Conservation (phyloP, 1,139 yeast species). For the Komagataea norvegica region DNA sequence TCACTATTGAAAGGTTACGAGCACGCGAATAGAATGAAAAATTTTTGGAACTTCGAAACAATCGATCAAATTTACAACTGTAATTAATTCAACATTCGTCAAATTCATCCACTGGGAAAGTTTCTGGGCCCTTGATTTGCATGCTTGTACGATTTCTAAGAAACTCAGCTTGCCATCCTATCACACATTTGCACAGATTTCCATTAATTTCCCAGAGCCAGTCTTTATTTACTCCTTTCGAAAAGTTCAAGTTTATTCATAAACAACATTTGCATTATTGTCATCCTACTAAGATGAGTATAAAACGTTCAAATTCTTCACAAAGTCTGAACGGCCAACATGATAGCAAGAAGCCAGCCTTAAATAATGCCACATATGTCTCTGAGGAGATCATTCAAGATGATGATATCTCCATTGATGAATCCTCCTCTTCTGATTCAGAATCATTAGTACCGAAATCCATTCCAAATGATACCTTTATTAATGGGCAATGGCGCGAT, state of each 20-base stretch:
- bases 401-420: constrained; percentile 9
- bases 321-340: constrained; percentile 5
- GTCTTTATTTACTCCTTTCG: background rate
- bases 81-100: too few relatives aligned
- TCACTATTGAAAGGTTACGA: too few relatives aligned
- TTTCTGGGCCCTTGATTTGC: too few relatives aligned
- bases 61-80: too few relatives aligned
- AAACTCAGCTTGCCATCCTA: background rate
- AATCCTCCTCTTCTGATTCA: background rate
- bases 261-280: background rate
- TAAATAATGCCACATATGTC: background rate
- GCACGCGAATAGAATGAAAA: too few relatives aligned
- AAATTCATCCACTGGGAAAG: too few relatives aligned
- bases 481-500: constrained; percentile 56
- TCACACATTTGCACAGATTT: background rate
- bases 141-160: constrained; percentile 2
- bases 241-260: background rate
- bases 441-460: constrained; percentile 1
- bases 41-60: too few relatives aligned
- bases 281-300: constrained; percentile 2
- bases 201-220: background rate
- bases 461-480: constrained; percentile 10
- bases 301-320: constrained; percentile 6
- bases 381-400: constrained; percentile 3
- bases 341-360: constrained; percentile 3